Evolutionary conservation across 768 basidiomycete genomes (phyloP).

Genomic region (Suillus variegatus): DNA sequence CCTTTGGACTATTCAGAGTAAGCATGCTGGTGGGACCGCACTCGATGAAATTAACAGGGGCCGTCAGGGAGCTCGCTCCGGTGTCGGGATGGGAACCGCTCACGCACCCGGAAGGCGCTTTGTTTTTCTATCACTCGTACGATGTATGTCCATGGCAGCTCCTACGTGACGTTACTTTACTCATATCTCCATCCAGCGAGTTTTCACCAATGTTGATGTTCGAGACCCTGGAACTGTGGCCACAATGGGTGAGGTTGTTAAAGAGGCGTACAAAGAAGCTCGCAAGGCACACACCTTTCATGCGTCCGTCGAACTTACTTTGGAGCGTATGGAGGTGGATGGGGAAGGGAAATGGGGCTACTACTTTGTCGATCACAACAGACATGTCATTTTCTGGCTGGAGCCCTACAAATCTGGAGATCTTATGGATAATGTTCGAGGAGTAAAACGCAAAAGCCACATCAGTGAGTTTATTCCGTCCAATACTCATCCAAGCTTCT

Average conservation of each 20-base stretch:
- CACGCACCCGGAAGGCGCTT: conserved; percentile 55
- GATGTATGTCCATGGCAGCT: conserved; percentile 33
- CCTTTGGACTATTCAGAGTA: conserved; percentile 3
- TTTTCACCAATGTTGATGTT: conserved; percentile 36
- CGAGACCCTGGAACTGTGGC: not conserved
- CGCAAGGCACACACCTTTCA: conserved; percentile 1
- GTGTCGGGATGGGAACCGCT: conserved; percentile 38
- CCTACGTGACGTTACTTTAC: not conserved
- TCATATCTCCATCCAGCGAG: conserved; percentile 29
- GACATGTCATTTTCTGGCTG: conserved; percentile 8
- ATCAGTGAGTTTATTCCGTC: conserved; percentile 5
- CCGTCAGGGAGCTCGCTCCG: not conserved
- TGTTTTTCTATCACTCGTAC: conserved; percentile 48
- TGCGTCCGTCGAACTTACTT: not conserved
- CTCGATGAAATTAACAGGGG: not conserved
- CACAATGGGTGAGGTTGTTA: not conserved
- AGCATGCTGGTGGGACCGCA: not conserved
- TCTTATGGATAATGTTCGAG: conserved; percentile 3
- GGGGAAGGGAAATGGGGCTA: conserved; percentile 1
- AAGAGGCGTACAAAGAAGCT: not conserved
- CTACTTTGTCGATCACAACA: conserved; percentile 6
- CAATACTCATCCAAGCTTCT: not conserved
- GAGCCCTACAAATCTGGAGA: not conserved
- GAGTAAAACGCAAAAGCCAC: not conserved
- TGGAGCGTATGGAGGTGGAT: conserved; percentile 1